phyloP scores from a whole-genome alignment of 139 green algal species.

The Coelastrella sp. region DNA sequence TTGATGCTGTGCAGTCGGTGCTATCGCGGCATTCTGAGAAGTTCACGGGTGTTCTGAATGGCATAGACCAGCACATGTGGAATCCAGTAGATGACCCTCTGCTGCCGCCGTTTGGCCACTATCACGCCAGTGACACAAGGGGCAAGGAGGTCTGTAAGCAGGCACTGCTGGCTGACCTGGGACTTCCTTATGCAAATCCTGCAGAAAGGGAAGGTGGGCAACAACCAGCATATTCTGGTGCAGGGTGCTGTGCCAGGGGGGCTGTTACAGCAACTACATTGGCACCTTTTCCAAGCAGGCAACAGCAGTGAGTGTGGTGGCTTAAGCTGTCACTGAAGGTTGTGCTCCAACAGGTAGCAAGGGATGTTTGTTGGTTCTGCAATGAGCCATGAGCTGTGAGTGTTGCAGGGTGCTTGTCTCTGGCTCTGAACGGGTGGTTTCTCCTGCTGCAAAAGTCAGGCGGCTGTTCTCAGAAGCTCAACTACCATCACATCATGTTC shows the following conservation, averaged over 20 bases:
- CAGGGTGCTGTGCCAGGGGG: not conserved
- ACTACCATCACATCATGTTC: not conserved
- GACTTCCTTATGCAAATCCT: conserved; percentile 45
- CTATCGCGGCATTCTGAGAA: conserved; percentile 53
- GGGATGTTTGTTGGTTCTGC: no score
- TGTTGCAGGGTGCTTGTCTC: no score
- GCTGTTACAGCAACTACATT: no score
- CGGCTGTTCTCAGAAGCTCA: no score
- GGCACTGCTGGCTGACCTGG: conserved; percentile 58
- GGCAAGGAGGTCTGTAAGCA: conserved; percentile 72
- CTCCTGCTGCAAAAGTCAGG: not conserved
- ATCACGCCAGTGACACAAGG: conserved; percentile 42
- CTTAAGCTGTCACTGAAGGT: no score
- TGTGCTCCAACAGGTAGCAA: no score
- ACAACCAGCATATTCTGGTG: not conserved
- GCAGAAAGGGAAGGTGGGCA: not conserved
- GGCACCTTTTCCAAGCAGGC: no score
- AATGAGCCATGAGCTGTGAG: no score
- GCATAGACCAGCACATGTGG: conserved; percentile 90
- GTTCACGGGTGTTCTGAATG: conserved; percentile 91
- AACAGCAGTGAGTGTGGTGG: no score
- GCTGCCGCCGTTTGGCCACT: conserved; percentile 71
- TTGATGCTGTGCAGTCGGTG: conserved; percentile 35
- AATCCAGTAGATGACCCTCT: conserved; percentile 70
- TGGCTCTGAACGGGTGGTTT: no score